Conservation (phyloP, 208 protist species). For the Chromosphaera perkinsii region DNA sequence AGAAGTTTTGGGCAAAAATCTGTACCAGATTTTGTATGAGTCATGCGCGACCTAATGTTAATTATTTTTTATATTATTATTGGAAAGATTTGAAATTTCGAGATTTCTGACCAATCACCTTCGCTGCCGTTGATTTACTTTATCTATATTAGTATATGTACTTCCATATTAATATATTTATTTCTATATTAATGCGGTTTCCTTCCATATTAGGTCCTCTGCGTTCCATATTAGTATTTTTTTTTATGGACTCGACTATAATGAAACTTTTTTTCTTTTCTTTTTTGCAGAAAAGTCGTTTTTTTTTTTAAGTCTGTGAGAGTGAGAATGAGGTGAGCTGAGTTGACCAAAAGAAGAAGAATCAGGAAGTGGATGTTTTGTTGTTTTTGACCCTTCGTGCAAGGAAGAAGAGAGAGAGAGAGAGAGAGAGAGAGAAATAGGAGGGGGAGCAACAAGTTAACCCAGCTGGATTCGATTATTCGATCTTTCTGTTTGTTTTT, state of each 20-base stretch:
- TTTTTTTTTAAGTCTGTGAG: not conserved
- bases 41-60: too few species aligned
- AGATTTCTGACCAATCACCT: not conserved
- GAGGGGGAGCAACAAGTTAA: not conserved
- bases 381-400: not conserved
- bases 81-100: too few species aligned
- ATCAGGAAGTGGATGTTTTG: not conserved
- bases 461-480: too few species aligned
- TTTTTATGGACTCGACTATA: not conserved
- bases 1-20: too few species aligned
- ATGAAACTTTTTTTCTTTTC: too few species aligned
- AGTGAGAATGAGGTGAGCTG: not conserved
- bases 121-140: too few species aligned
- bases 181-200: too few species aligned
- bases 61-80: too few species aligned
- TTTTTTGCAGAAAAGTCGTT: not conserved
- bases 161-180: too few species aligned
- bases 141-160: too few species aligned
- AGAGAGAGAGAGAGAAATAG: slow-evolving; percentile 19
- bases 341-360: not conserved
- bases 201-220: not conserved
- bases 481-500: too few species aligned
- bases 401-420: slow-evolving; percentile 10
- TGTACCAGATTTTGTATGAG: too few species aligned
- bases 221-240: not conserved